These are phyloP conservation scores for Lolium multiflorum DNA, from an alignment of 176 grass and related monocot species.

Conservation along the genomic window DNA sequence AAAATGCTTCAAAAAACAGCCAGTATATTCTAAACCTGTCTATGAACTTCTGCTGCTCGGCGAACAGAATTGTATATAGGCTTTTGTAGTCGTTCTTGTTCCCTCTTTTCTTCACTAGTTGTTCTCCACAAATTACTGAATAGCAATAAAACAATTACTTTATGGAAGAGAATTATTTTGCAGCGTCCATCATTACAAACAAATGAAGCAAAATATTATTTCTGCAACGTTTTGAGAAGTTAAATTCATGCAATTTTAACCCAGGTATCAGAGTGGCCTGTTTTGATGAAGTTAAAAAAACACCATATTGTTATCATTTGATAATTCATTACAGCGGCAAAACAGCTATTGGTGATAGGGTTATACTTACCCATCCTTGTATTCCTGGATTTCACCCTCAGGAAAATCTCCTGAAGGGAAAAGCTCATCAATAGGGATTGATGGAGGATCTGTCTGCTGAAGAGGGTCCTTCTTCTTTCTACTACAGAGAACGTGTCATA, in stretches of 20 bases:
- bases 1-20: slow-evolving; percentile 7
- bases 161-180: slow-evolving; percentile 11
- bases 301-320: slow-evolving; percentile 2
- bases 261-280: not conserved
- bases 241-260: slow-evolving; percentile 16
- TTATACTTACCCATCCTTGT: slow-evolving; percentile 83
- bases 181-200: not conserved
- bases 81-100: slow-evolving; percentile 82
- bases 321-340: slow-evolving; percentile 17
- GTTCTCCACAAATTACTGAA: slow-evolving; percentile 93
- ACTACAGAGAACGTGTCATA: slow-evolving; percentile 42
- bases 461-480: slow-evolving; percentile 90
- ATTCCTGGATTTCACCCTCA: slow-evolving; percentile 84
- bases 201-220: slow-evolving; percentile 19
- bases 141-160: slow-evolving; percentile 31
- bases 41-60: slow-evolving; percentile 97
- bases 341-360: not conserved
- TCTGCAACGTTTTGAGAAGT: not conserved
- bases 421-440: slow-evolving; percentile 91
- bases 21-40: slow-evolving; percentile 67
- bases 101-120: slow-evolving; percentile 94
- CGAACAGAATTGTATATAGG: slow-evolving; percentile 87
- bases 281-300: not conserved
- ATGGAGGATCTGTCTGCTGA: slow-evolving; percentile 86
- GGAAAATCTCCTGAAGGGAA: slow-evolving; percentile 87